phyloP scores from a whole-genome alignment of 352 stramenopile species.

The Pythium volutum region DNA sequence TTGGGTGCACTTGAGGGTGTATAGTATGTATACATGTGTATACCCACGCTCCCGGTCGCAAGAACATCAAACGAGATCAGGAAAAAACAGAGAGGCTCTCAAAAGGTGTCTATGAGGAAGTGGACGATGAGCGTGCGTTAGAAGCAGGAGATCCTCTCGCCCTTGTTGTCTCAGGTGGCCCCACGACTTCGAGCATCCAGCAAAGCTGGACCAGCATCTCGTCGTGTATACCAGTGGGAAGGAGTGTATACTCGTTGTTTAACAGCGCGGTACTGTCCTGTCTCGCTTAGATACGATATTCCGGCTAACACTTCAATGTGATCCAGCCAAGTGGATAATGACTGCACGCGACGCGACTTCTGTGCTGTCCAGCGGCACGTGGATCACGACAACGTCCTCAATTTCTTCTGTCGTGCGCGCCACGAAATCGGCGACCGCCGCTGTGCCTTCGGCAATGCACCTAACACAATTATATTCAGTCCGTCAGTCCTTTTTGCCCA shows the following conservation, averaged over 20 bases:
- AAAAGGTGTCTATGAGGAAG: no score
- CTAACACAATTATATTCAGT: conserved; percentile 1
- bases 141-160: no score
- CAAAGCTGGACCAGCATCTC: no score
- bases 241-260: no score
- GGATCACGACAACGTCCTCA: not conserved
- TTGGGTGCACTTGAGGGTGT: not conserved
- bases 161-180: no score
- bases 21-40: not conserved
- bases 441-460: conserved; percentile 5
- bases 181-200: no score
- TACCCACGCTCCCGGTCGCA: not conserved
- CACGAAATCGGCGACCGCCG: not conserved
- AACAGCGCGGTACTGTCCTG: not conserved
- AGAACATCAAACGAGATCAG: no score
- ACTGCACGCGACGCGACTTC: not conserved
- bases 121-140: no score
- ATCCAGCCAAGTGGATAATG: not conserved
- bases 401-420: not conserved
- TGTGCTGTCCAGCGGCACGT: conserved; percentile 4
- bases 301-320: not conserved
- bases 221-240: no score
- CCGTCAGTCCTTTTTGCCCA: not conserved
- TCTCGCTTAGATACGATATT: not conserved
- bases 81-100: no score